These are phyloP conservation scores for Diplodia intermedia DNA, from an alignment of 2,329 filamentous ascomycete species.

Conservation along the genomic window DNA sequence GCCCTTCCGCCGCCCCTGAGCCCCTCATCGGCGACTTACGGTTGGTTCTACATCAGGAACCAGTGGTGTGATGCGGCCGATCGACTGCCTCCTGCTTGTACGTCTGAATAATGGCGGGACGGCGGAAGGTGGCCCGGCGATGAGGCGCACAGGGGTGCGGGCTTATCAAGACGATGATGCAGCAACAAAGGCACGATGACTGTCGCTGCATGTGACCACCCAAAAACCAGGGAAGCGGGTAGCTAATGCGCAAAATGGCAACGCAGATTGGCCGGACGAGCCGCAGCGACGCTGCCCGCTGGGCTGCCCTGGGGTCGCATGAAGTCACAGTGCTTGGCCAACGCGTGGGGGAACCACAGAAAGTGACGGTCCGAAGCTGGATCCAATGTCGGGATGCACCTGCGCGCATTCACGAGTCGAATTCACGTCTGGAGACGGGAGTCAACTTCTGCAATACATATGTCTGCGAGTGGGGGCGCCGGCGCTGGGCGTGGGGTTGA, in stretches of 20 bases:
- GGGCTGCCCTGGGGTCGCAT: background rate
- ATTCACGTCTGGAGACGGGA: too few species aligned
- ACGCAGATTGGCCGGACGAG: background rate
- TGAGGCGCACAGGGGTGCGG: background rate
- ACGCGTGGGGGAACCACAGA: too few species aligned
- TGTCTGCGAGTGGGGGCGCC: too few species aligned
- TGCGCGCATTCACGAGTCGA: too few species aligned
- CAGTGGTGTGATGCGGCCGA: constrained; percentile 20
- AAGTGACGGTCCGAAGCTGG: too few species aligned
- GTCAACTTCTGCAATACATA: too few species aligned
- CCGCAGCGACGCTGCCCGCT: too few species aligned
- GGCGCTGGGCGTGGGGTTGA: background rate
- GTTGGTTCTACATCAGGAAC: constrained; percentile 3
- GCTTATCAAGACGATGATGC: constrained; percentile 8
- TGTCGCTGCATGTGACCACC: constrained; percentile 13
- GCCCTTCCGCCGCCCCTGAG: background rate
- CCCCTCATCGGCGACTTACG: background rate
- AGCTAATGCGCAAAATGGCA: background rate
- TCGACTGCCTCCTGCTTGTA: background rate
- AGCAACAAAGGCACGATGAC: background rate
- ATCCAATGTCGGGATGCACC: too few species aligned
- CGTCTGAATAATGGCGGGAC: too few species aligned
- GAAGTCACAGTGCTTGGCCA: background rate
- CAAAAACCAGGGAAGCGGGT: constrained; percentile 6
- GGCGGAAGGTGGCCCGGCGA: background rate